Evolutionary conservation across 768 basidiomycete species (phyloP).

Genomic region (Russula abietina): DNA sequence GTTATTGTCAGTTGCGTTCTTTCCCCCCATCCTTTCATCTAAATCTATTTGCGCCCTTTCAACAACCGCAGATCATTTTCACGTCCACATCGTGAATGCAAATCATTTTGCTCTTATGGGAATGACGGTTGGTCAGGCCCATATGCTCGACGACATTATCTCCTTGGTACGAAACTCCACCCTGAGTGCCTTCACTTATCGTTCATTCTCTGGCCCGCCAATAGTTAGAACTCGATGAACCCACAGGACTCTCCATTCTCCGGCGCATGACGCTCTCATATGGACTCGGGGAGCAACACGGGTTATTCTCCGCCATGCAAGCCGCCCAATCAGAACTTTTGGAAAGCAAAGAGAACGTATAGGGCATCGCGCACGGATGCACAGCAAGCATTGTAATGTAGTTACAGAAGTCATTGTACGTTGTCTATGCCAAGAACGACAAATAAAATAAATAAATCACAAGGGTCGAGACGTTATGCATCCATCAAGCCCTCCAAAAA

Average conservation of each 20-base stretch:
- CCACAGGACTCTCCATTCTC: conserved; percentile 49
- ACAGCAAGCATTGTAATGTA: not conserved
- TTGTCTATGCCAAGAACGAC: not conserved
- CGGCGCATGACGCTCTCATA: conserved; percentile 76
- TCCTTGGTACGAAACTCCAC: conserved; percentile 52
- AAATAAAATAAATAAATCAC: conserved; percentile 13
- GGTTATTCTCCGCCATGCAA: conserved; percentile 47
- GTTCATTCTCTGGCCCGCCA: conserved; percentile 26
- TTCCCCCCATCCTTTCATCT: not conserved
- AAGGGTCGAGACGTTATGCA: not conserved
- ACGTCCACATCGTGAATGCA: conserved; percentile 85
- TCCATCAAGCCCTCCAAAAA: conserved; percentile 44
- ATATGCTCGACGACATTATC: conserved; percentile 89
- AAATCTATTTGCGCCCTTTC: not conserved
- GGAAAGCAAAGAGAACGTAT: not conserved
- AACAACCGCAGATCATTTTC: conserved; percentile 72
- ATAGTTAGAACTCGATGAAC: conserved; percentile 56
- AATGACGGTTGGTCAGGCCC: conserved; percentile 84
- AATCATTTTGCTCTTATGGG: conserved; percentile 57
- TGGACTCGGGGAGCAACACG: conserved; percentile 76
- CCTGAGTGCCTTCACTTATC: not conserved
- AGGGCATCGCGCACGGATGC: not conserved
- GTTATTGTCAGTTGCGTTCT: conserved; percentile 64
- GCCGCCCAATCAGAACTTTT: conserved; percentile 31
- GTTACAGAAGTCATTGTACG: conserved; percentile 7